Conservation (phyloP, 495 filamentous ascomycete genomes). For the Talaromyces liani region DNA sequence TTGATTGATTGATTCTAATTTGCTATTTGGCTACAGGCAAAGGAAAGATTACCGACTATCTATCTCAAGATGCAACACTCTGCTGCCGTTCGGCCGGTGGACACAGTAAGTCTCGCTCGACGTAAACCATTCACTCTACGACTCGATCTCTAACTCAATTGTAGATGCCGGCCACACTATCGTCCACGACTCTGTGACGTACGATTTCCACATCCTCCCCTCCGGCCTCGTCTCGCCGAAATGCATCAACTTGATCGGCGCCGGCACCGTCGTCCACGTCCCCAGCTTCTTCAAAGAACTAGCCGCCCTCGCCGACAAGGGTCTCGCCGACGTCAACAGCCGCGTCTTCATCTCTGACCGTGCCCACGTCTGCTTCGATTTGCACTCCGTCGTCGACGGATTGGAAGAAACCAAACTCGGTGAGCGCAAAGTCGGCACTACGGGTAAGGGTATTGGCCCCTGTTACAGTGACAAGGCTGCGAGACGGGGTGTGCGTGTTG, state of each 20-base stretch:
- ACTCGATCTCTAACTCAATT: constrained; percentile 1
- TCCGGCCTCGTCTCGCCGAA: constrained; percentile 63
- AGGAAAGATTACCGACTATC: constrained; percentile 65
- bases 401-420: constrained; percentile 73
- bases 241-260: constrained; percentile 78
- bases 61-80: constrained; percentile 49
- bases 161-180: constrained; percentile 48
- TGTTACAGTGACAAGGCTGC: constrained; percentile 77
- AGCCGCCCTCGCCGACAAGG: constrained; percentile 60
- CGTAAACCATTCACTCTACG: background rate
- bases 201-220: constrained; percentile 68
- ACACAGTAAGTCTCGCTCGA: constrained; percentile 45
- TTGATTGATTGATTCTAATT: constrained; percentile 4
- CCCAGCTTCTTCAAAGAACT: constrained; percentile 86
- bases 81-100: constrained; percentile 59
- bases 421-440: constrained; percentile 52
- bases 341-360: constrained; percentile 77
- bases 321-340: constrained; percentile 52
- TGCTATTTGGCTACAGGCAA: constrained; percentile 34
- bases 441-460: constrained; percentile 65
- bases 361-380: constrained; percentile 75
- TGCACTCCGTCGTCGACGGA: constrained; percentile 76
- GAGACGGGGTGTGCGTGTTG: constrained; percentile 64
- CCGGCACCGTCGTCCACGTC: constrained; percentile 78
- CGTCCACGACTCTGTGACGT: constrained; percentile 52